Evolutionary conservation across 2,329 filamentous ascomycete species (phyloP).

Genomic region (Colletotrichum paranaense): DNA sequence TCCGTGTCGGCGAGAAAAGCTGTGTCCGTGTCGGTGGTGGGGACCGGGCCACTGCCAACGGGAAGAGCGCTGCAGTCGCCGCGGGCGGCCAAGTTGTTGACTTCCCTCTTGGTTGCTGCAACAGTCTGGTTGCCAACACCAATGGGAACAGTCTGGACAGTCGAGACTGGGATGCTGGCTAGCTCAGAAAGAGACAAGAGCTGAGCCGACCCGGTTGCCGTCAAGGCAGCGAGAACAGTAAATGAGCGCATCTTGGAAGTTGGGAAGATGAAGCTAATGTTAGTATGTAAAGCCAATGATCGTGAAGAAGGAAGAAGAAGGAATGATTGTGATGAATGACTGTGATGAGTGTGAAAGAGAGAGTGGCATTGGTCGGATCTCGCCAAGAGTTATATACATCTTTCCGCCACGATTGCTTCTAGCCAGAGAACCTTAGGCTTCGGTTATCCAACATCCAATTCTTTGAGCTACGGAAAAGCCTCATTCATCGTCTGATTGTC

Average conservation of each 20-base stretch:
- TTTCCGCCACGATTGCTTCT: neutral
- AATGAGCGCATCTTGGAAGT: neutral
- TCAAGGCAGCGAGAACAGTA: neutral
- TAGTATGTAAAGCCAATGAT: neutral
- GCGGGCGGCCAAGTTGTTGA: neutral
- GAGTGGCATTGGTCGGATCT: neutral
- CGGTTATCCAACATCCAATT: neutral
- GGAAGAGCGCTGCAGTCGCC: constrained; percentile 9
- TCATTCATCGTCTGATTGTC: neutral
- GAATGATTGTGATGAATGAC: neutral
- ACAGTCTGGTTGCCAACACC: constrained; percentile 13
- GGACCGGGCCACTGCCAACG: neutral
- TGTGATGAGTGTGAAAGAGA: neutral
- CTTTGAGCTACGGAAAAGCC: neutral
- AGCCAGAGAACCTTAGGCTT: neutral
- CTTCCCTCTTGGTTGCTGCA: neutral
- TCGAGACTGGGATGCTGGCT: neutral
- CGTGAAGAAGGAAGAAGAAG: neutral
- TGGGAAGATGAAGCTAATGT: neutral
- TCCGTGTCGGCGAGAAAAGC: constrained; percentile 1
- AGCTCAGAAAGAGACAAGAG: constrained; percentile 2
- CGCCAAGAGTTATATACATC: neutral
- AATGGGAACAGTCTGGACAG: neutral
- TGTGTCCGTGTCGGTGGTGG: constrained; percentile 7
- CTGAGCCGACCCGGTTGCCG: constrained; percentile 1